Conservation (phyloP, 2,329 filamentous ascomycete species). For the Fusarium veterinarium region DNA sequence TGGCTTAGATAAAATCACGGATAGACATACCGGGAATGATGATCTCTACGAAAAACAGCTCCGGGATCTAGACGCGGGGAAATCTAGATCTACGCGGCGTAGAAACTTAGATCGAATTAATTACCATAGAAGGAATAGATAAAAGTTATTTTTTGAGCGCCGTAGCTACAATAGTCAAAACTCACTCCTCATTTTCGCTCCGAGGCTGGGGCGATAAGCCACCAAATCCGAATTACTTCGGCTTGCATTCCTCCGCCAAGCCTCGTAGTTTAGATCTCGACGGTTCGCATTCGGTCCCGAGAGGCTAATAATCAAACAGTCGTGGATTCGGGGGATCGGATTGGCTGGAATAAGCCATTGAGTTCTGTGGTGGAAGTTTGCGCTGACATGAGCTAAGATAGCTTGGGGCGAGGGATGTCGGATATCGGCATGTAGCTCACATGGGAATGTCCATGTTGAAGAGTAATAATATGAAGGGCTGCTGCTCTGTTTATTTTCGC, state of each 20-base stretch:
- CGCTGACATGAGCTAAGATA: neutral
- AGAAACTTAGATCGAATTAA: neutral
- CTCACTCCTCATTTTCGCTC: neutral
- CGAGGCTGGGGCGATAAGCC: neutral
- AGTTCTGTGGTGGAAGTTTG: neutral
- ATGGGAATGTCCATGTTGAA: neutral
- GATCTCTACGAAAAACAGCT: neutral
- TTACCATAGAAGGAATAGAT: constrained; percentile 13
- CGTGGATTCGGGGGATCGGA: too few relatives aligned
- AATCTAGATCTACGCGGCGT: neutral
- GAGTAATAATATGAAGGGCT: neutral
- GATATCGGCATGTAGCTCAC: neutral
- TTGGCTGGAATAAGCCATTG: neutral
- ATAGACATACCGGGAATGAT: neutral
- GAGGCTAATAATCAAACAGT: neutral
- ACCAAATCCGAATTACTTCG: neutral
- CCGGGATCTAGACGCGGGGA: neutral
- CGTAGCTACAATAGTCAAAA: neutral
- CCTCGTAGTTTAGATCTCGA: too few relatives aligned
- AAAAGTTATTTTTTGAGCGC: neutral
- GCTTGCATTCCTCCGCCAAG: neutral
- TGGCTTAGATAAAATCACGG: neutral
- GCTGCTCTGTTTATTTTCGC: too few relatives aligned
- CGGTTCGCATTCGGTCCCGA: neutral
- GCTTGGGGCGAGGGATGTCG: neutral